phyloP scores from a whole-genome alignment of 441 rosid genomes.

The Euphorbia neoarborescens region DNA sequence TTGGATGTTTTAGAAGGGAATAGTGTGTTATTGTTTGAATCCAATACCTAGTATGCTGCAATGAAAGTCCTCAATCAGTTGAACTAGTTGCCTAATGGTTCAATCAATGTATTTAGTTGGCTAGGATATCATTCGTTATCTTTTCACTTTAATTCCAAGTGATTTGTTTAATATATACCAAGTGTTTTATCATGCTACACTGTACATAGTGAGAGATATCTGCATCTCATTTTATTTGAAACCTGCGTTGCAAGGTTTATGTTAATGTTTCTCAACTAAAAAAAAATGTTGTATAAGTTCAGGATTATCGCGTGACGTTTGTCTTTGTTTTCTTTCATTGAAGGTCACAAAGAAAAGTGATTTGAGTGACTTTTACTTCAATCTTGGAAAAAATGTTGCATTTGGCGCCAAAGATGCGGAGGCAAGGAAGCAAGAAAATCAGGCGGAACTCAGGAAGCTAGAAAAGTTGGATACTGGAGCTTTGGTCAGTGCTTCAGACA shows the following conservation, averaged over 20 bases:
- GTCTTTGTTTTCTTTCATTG: constrained; percentile 1
- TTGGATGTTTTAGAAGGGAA: not conserved
- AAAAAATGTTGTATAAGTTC: not conserved
- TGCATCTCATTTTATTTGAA: not conserved
- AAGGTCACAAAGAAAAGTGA: constrained; percentile 88
- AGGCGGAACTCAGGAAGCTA: constrained; percentile 31
- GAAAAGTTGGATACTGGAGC: constrained; percentile 21
- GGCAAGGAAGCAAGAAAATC: constrained; percentile 39
- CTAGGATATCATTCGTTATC: not conserved
- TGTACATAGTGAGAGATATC: not conserved
- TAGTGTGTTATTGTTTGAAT: not conserved
- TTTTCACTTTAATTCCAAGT: not conserved
- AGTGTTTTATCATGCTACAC: not conserved
- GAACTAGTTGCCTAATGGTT: not conserved
- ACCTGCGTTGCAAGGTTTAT: not conserved
- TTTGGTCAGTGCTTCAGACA: constrained; percentile 19
- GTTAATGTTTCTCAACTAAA: not conserved
- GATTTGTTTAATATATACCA: no score
- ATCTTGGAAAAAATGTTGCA: constrained; percentile 72
- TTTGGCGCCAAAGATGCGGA: constrained; percentile 48
- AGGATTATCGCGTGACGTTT: not conserved
- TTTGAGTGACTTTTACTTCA: constrained; percentile 76
- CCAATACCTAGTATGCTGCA: not conserved
- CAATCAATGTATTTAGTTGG: not conserved
- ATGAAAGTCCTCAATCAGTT: not conserved